Percentiles rank a stretch among this genome's conserved stretches.
Evolutionary conservation across 257 asterid genomes (phyloP).

Genomic region (Solanum appendiculatum): DNA sequence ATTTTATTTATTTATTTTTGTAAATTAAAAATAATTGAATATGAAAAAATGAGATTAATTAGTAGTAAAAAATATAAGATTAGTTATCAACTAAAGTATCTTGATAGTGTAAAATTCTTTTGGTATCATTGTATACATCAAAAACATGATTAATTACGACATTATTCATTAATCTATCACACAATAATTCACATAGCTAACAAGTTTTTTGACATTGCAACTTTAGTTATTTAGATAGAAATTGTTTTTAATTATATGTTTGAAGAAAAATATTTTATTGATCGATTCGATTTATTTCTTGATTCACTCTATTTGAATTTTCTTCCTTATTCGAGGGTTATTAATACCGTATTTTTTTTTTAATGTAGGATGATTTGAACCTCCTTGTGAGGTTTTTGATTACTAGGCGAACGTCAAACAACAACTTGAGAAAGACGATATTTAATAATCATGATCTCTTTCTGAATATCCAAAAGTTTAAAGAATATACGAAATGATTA

Average conservation of each 20-base stretch:
- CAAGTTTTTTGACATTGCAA: neutral
- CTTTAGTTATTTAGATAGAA: no score
- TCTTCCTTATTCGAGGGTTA: no score
- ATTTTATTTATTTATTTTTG: no score
- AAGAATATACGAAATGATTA: neutral
- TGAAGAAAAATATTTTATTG: no score
- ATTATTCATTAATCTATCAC: neutral
- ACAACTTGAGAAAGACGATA: neutral
- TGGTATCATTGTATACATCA: neutral
- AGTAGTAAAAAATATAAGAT: neutral
- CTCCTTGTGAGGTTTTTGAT: no score
- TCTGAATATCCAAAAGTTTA: neutral
- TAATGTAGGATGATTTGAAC: no score
- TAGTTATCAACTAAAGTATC: neutral
- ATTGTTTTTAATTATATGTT: no score
- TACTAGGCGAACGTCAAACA: neutral
- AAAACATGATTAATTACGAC: neutral
- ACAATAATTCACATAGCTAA: neutral
- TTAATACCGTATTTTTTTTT: no score
- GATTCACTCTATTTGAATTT: no score
- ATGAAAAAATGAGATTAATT: neutral
- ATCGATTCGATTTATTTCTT: no score
- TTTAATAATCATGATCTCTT: neutral
- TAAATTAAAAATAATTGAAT: neutral
- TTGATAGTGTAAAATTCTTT: neutral